phyloP scores from a whole-genome alignment of 257 asterid genomes.

The Osmanthus fragrans region DNA sequence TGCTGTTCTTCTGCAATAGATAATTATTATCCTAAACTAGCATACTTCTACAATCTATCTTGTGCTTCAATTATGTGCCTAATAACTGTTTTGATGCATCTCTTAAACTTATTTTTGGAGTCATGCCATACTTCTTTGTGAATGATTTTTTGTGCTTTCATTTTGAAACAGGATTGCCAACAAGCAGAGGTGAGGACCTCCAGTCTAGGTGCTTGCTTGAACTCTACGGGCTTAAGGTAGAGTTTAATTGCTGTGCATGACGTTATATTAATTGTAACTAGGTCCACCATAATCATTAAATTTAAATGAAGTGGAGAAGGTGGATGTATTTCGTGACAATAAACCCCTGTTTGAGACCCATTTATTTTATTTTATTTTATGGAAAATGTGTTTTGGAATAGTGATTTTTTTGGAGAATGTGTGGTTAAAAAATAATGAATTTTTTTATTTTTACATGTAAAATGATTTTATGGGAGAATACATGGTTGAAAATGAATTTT shows the following conservation, averaged over 20 bases:
- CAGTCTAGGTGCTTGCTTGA: constrained; percentile 96
- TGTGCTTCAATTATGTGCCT: not conserved
- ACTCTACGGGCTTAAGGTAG: constrained; percentile 96
- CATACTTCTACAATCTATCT: not conserved
- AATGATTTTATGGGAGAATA: too few relatives aligned
- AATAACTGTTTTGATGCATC: constrained; percentile 3
- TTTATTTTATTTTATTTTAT: too few relatives aligned
- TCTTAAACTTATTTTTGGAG: not conserved
- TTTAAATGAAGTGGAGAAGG: not conserved
- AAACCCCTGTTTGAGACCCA: too few relatives aligned
- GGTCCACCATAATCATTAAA: constrained; percentile 3
- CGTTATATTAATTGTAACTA: not conserved
- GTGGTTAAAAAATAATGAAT: too few relatives aligned
- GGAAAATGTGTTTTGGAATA: too few relatives aligned
- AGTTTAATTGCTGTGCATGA: constrained; percentile 1
- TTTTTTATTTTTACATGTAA: too few relatives aligned
- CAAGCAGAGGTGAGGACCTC: constrained; percentile 94
- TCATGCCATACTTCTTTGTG: constrained; percentile 15
- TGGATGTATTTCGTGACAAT: constrained; percentile 6
- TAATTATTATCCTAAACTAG: not conserved
- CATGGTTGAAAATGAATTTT: too few relatives aligned
- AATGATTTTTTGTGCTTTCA: constrained; percentile 13
- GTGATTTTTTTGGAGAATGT: too few relatives aligned
- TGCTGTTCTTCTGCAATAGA: not conserved
- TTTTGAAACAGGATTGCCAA: constrained; percentile 71